Evolutionary conservation across 2,329 filamentous ascomycete species (phyloP).

Genomic region (Pseudocercospora fijiensis): DNA sequence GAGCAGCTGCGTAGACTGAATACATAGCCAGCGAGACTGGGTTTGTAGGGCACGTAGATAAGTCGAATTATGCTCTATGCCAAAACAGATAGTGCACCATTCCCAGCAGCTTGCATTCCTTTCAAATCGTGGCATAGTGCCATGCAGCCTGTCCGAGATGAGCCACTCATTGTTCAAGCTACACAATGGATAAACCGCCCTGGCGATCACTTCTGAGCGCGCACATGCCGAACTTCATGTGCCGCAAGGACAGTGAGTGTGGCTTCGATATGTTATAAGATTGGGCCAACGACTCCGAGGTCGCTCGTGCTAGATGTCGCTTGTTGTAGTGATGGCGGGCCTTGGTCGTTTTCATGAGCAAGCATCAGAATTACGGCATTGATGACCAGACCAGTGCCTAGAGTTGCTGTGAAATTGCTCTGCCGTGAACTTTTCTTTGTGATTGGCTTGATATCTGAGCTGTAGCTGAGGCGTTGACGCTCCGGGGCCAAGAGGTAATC

Average conservation of each 20-base stretch:
- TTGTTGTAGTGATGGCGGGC: background rate
- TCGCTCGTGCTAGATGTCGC: background rate
- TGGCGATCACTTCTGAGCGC: too few relatives aligned
- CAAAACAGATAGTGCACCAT: background rate
- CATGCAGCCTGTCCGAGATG: too few relatives aligned
- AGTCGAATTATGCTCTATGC: background rate
- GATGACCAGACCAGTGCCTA: background rate
- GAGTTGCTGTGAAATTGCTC: background rate
- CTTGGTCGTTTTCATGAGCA: background rate
- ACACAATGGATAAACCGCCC: too few relatives aligned
- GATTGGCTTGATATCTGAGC: background rate
- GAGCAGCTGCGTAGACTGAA: conserved; percentile 19
- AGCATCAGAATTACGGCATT: background rate
- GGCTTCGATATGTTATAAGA: background rate
- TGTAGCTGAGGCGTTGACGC: background rate
- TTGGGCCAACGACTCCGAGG: background rate
- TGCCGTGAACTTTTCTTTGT: background rate
- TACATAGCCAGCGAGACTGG: background rate
- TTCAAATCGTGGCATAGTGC: background rate
- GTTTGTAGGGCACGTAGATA: background rate
- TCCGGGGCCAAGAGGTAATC: background rate
- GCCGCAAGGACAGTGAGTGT: background rate
- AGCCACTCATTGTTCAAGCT: too few relatives aligned
- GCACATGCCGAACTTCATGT: too few relatives aligned
- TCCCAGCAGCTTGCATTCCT: background rate